These are phyloP conservation scores for Aspergillus mulundensis DNA, from an alignment of 495 filamentous ascomycete species.

Conservation along the genomic window DNA sequence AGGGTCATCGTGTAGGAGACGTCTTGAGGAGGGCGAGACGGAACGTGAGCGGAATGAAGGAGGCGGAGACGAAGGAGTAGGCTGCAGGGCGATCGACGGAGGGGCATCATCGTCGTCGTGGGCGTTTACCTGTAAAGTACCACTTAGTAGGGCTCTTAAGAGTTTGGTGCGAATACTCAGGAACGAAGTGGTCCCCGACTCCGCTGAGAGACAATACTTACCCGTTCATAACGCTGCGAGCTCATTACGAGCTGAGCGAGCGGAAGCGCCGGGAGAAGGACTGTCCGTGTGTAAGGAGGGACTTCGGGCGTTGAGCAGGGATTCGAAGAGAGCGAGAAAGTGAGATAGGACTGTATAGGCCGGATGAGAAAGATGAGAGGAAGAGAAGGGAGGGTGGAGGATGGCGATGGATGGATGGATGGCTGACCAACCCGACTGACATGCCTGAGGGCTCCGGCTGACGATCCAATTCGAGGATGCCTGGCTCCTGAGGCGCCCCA, in stretches of 20 bases:
- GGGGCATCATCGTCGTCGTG: conserved; percentile 48
- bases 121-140: conserved; percentile 45
- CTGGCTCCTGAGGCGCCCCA: conserved; percentile 9
- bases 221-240: conserved; percentile 82
- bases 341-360: conserved; percentile 13
- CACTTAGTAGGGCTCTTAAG: conserved; percentile 11
- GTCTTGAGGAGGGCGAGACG: conserved; percentile 63
- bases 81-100: conserved; percentile 36
- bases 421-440: conserved; percentile 3
- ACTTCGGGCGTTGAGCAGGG: background rate
- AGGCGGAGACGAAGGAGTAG: conserved; percentile 78
- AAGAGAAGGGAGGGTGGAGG: conserved; percentile 21
- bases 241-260: conserved; percentile 58
- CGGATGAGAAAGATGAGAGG: conserved; percentile 20
- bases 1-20: conserved; percentile 52
- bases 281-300: background rate
- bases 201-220: conserved; percentile 39
- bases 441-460: background rate
- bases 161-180: background rate
- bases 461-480: conserved; percentile 1
- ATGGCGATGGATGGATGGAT: conserved; percentile 17
- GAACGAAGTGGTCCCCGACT: background rate
- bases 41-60: conserved; percentile 89
- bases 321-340: background rate
- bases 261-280: conserved; percentile 15